These are phyloP conservation scores for Chrysoporthe austroafricana DNA, from an alignment of 2,329 filamentous ascomycete genomes.

Conservation along the genomic window DNA sequence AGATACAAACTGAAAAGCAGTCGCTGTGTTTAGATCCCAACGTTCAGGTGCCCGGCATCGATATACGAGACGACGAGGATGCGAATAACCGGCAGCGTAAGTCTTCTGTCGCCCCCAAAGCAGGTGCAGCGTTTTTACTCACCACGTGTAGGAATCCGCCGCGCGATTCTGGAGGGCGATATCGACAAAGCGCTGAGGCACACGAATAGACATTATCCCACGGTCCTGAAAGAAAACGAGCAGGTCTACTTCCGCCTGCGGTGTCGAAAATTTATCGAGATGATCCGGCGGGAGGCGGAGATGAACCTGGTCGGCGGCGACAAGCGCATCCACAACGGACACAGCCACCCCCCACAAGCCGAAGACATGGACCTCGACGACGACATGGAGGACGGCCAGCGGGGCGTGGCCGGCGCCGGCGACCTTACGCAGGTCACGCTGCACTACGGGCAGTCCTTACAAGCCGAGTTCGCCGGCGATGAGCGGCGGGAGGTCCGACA, in stretches of 20 bases:
- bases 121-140: neutral
- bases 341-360: conserved; percentile 47
- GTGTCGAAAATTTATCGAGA: conserved; percentile 93
- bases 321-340: conserved; percentile 45
- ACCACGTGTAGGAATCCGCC: conserved; percentile 70
- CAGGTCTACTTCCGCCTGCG: conserved; percentile 86
- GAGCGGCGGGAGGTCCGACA: conserved; percentile 70
- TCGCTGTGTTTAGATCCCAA: conserved; percentile 65
- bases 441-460: conserved; percentile 77
- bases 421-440: conserved; percentile 71
- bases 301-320: conserved; percentile 54
- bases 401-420: conserved; percentile 28
- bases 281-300: conserved; percentile 79
- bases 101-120: conserved; percentile 37
- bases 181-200: conserved; percentile 88
- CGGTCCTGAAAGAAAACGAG: conserved; percentile 77
- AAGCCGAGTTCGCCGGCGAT: conserved; percentile 76
- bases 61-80: conserved; percentile 80
- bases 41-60: conserved; percentile 60
- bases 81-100: conserved; percentile 84
- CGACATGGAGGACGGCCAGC: conserved; percentile 45
- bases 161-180: conserved; percentile 86
- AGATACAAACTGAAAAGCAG: conserved; percentile 74
- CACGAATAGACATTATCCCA: conserved; percentile 77
- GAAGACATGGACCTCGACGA: conserved; percentile 63